Evolutionary conservation across 352 stramenopile species (phyloP), one percentile per base, ranked within the genome.

Genomic region (Globisporangium canariense): DNA sequence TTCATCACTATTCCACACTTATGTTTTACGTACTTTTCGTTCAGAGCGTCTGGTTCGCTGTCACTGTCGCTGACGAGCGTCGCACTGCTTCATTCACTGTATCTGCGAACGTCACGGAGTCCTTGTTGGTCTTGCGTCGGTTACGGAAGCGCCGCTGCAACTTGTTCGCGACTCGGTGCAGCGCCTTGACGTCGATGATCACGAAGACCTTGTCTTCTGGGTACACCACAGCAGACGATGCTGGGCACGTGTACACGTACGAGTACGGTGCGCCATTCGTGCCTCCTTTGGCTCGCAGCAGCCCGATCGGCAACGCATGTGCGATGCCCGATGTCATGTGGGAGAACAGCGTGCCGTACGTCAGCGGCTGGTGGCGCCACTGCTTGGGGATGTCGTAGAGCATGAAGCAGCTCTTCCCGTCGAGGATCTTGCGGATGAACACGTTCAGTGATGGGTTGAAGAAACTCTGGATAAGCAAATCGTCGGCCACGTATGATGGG

Each of bases 401-500:
- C 65, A 91, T 90, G 54, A 95, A 95, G 45, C 86, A 93, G 67
- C 83, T 91, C 58, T 89, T 91, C 30, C 87, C 87, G 61, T 94
- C 83, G 8, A 95, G 70, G 63, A 93, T 91, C 61, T 88, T 87
- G 13, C 81, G 80, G 28, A 95, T 86, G 34, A 95, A 94, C 58
- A 74, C 69, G 64, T 95, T 93, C n/a, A 95, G 67, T 18, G 84
- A 93, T 41, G 84, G 81, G 47, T 95, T 93, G 70, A 93, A 94
- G 64, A 93, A 95, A 62, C 83, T 94, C 64, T 95, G 87, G 58
- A 95, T 91, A 36, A 95, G 63, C 66, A 95, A 60, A 38, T 93
- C 82, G 64, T 95, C 87, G 0, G 83, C 83, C 0, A 94, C 87
- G 28, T 81, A 91, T 8, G 82, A 91, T 14, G 84, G 87, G 47